phyloP scores from a whole-genome alignment of 2,329 filamentous ascomycete genomes.

The Botrytis galanthina region DNA sequence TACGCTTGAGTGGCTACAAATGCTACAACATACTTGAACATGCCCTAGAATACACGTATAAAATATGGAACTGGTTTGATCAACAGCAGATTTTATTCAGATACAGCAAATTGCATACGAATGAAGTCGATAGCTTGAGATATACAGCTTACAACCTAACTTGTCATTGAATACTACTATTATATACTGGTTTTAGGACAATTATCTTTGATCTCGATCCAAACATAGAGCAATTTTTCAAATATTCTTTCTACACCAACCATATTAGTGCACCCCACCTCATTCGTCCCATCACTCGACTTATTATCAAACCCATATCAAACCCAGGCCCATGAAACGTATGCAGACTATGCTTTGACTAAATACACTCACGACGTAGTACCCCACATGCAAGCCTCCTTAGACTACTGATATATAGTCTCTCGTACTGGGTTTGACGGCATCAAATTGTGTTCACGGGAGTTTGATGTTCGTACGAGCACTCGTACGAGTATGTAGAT shows the following conservation, averaged over 20 bases:
- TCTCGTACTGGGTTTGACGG: neutral
- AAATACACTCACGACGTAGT: neutral
- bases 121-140: neutral
- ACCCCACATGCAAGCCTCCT: neutral
- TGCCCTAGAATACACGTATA: neutral
- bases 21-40: neutral
- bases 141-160: neutral
- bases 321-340: too few species aligned
- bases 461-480: neutral
- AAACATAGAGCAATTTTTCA: neutral
- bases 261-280: neutral
- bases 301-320: neutral
- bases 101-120: neutral
- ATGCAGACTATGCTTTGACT: neutral
- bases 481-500: neutral
- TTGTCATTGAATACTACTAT: neutral
- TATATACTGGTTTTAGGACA: neutral
- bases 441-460: neutral
- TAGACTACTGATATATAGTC: neutral
- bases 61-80: neutral
- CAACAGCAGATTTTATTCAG: neutral
- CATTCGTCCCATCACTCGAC: neutral
- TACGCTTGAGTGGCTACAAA: neutral
- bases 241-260: neutral
- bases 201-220: neutral